Base-by-base conservation (phyloP, 225 moss, liverwort and hornwort genomes). In the Climacium dendroides region DNA sequence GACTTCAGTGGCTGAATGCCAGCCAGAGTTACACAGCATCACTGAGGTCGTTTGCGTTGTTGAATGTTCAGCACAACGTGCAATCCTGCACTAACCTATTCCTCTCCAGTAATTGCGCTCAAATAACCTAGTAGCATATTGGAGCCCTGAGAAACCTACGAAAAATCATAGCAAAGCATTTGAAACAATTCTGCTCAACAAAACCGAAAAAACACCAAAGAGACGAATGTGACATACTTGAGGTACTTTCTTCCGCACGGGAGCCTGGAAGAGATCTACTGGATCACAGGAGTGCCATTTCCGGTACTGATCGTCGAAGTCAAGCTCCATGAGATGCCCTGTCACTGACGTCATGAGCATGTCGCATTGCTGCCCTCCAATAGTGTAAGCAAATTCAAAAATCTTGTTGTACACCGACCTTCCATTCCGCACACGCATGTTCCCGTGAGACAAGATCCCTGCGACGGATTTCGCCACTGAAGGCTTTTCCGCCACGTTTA, bases 241-340 rank as follows among this genome's bases (percentile, higher is more conserved):
- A 79, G 98, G 97, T 59, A 99, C 95, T 86, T 69, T 92, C 90
- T 99, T 99, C 69, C 95, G 92, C 81, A 99, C 95, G 37, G 98
- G 97, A 79, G 97, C 97, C 88, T 97, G 95, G 90, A 97, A 99
- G 83, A 99, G 94, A 85, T 93, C 92, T 37, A 92, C 95, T 73
- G 98, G 98, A 90, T 96, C 98, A 72, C 98, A 99, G 47, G 98
- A 97, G 83, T 95, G 91, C 98, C 98, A 99, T 91, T 99, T 99
- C 48, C 98, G 95, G 90, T 89, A 99, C 92, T 93, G 96, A 62
- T 99, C 98, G 26, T 99, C 98, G 74, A 99, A 99, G 24, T 97
- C 98, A 32, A 99, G 93, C 94, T 99, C 95, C 98, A 99, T 97
- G 24, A 99, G 94, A 92, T 99, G 98, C 45, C 98, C 98, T 12